Evolutionary conservation across 805 yeast genomes (phyloP).

Genomic region (Phaffomyces antillensis): DNA sequence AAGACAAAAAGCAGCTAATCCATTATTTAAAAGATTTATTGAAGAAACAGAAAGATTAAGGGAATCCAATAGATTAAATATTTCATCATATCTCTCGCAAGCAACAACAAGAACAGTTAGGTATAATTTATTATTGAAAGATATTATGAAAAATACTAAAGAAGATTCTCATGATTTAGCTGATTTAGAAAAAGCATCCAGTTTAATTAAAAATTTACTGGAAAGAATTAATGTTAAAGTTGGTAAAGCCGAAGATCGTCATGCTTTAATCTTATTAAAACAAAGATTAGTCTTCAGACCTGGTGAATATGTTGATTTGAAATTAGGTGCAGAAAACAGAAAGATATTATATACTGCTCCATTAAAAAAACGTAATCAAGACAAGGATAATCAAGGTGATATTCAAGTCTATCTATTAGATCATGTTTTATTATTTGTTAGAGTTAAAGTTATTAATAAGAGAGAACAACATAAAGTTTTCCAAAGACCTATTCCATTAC

Average conservation of each 20-base stretch:
- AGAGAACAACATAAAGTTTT: slow-evolving; percentile 88
- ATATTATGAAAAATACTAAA: slow-evolving; percentile 74
- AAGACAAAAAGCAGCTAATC: slow-evolving; percentile 83
- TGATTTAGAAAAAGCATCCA: slow-evolving; percentile 63
- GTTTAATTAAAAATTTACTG: slow-evolving; percentile 66
- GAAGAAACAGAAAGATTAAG: slow-evolving; percentile 83
- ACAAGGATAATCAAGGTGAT: slow-evolving; percentile 65
- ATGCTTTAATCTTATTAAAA: slow-evolving; percentile 78
- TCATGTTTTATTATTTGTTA: slow-evolving; percentile 77
- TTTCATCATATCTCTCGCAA: slow-evolving; percentile 87
- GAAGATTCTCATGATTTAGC: slow-evolving; percentile 61
- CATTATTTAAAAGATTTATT: slow-evolving; percentile 86
- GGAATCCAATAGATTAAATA: slow-evolving; percentile 82
- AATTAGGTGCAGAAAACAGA: slow-evolving; percentile 74
- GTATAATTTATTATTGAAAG: slow-evolving; percentile 77
- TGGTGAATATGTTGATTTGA: slow-evolving; percentile 81
- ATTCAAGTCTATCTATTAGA: slow-evolving; percentile 85
- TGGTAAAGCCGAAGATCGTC: slow-evolving; percentile 91
- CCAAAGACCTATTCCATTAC: slow-evolving; percentile 81
- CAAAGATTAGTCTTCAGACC: slow-evolving; percentile 76
- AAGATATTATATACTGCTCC: slow-evolving; percentile 74
- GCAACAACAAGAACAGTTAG: slow-evolving; percentile 96
- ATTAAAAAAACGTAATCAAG: slow-evolving; percentile 66
- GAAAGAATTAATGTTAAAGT: slow-evolving; percentile 71
- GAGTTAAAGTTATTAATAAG: slow-evolving; percentile 79